Evolutionary conservation across 352 stramenopile species (phyloP).

Genomic region (Globisporangium okanoganense): DNA sequence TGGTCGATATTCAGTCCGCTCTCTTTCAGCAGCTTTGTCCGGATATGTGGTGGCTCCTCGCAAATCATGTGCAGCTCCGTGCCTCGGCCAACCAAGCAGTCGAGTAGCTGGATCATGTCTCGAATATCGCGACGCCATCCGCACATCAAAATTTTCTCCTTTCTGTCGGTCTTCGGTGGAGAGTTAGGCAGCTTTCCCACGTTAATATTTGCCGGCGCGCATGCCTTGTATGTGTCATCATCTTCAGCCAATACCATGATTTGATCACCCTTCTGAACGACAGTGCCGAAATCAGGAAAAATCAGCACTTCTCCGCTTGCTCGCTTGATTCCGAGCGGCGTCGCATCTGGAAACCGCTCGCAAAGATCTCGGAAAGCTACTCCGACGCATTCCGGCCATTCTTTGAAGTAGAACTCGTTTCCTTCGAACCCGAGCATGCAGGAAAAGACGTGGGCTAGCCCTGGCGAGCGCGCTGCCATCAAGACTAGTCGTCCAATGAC

Average conservation of each 20-base stretch:
- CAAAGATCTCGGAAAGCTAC: slow-evolving; percentile 58
- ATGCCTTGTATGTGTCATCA: slow-evolving; percentile 83
- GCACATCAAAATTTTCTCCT: slow-evolving; percentile 82
- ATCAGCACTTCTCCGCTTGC: slow-evolving; percentile 57
- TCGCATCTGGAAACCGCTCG: slow-evolving; percentile 78
- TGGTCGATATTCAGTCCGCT: slow-evolving; percentile 45
- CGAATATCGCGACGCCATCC: slow-evolving; percentile 88
- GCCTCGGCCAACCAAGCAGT: slow-evolving; percentile 53
- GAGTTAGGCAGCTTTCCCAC: slow-evolving; percentile 26
- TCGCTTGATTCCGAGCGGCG: slow-evolving; percentile 74
- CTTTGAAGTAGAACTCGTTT: slow-evolving; percentile 89
- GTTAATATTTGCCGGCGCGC: slow-evolving; percentile 34
- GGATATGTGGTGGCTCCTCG: slow-evolving; percentile 57
- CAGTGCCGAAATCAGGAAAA: slow-evolving; percentile 31
- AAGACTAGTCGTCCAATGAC: slow-evolving; percentile 87
- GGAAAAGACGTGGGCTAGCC: slow-evolving; percentile 67
- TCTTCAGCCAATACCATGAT: slow-evolving; percentile 86
- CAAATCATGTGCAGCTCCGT: slow-evolving; percentile 85
- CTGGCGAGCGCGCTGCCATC: slow-evolving; percentile 79
- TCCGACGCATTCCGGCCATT: slow-evolving; percentile 76
- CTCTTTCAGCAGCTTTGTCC: slow-evolving; percentile 57
- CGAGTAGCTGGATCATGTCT: slow-evolving; percentile 84
- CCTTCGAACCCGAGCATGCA: slow-evolving; percentile 83
- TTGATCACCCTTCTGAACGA: slow-evolving; percentile 50
- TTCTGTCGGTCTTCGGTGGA: slow-evolving; percentile 16